Evolutionary conservation across 2,329 filamentous ascomycete species (phyloP).

Genomic region (Colletotrichum cordylinicola): DNA sequence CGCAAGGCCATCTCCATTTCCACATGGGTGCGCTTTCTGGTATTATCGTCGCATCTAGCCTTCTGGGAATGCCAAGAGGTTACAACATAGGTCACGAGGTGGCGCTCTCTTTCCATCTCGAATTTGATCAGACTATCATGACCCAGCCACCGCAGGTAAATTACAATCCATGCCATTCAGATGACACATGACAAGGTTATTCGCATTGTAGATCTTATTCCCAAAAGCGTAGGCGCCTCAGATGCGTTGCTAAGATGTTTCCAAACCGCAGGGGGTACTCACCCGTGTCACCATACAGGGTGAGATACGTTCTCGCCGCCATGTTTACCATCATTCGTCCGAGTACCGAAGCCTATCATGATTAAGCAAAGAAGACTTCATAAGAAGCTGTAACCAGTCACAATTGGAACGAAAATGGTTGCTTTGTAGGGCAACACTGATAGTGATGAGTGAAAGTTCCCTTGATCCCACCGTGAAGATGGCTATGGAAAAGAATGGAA

Average conservation of each 20-base stretch:
- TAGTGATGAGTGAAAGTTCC: not conserved
- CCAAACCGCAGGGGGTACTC: not conserved
- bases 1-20: not conserved
- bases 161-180: not conserved
- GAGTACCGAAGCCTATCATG: not conserved
- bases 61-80: not conserved
- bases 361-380: not conserved
- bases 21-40: not conserved
- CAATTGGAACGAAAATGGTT: not conserved
- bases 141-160: rapidly evolving
- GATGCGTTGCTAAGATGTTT: not conserved
- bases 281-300: not conserved
- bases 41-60: not conserved
- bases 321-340: not conserved
- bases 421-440: not conserved
- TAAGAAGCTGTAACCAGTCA: not conserved
- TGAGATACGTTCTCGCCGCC: not conserved
- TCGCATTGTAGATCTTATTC: not conserved
- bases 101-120: not conserved
- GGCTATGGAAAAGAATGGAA: not conserved
- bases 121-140: not conserved
- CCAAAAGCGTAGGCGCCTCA: not conserved
- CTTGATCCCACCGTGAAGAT: not conserved
- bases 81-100: not conserved
- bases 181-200: not conserved